Evolutionary conservation across 257 asterid genomes (phyloP).

Genomic region (Solanum pennellii): DNA sequence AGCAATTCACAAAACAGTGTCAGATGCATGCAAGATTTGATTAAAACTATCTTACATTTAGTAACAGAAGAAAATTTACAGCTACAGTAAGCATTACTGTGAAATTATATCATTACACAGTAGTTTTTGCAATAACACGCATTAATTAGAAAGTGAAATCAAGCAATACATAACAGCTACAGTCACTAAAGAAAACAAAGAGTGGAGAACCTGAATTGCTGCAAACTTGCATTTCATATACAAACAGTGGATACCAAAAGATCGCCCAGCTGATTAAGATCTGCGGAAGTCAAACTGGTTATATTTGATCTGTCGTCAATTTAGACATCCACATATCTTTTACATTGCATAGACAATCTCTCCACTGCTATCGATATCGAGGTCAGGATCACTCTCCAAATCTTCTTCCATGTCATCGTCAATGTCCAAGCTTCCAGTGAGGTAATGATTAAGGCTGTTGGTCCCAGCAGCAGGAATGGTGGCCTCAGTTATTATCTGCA

Average conservation of each 20-base stretch:
- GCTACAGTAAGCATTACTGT: background rate
- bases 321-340: background rate
- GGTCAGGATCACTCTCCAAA: slow-evolving; percentile 83
- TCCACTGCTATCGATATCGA: slow-evolving; percentile 93
- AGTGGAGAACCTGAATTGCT: background rate
- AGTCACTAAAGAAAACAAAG: background rate
- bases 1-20: background rate
- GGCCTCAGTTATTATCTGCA: slow-evolving; percentile 89
- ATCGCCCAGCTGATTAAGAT: background rate
- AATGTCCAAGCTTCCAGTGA: slow-evolving; percentile 72
- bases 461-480: slow-evolving; percentile 78
- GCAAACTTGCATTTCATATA: background rate
- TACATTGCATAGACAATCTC: slow-evolving; percentile 80
- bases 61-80: background rate
- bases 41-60: background rate
- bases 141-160: background rate
- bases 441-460: slow-evolving; percentile 56
- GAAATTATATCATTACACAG: background rate
- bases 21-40: background rate
- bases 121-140: background rate
- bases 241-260: background rate
- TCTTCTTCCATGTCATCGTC: slow-evolving; percentile 97
- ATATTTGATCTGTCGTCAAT: background rate
- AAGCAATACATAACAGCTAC: background rate
- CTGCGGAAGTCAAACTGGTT: background rate